phyloP scores from a whole-genome alignment of 805 yeast species.

The Martiniozyma abietophila region DNA sequence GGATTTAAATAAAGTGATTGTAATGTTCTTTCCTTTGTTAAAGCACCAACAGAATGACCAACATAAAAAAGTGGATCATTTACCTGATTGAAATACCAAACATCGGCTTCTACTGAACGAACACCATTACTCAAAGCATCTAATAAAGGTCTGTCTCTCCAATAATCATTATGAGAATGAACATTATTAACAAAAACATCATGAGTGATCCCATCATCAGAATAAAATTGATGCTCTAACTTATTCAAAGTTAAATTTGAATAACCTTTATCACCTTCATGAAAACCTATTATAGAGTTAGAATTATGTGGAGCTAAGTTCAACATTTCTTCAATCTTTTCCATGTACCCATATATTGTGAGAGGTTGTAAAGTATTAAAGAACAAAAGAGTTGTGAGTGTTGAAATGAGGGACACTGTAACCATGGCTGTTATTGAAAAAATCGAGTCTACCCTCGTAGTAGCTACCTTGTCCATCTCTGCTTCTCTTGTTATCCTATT shows the following conservation, averaged over 20 bases:
- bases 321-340: not conserved
- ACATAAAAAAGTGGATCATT: constrained; percentile 37
- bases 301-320: constrained; percentile 1
- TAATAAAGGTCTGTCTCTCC: constrained; percentile 39
- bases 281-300: too few relatives aligned
- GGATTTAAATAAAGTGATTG: constrained; percentile 44
- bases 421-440: constrained; percentile 3
- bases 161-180: constrained; percentile 53
- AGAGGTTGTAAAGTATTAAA: constrained; percentile 5
- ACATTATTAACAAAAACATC: constrained; percentile 23
- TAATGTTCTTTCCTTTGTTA: constrained; percentile 39
- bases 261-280: constrained; percentile 1
- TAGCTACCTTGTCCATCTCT: not conserved
- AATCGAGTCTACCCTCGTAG: not conserved
- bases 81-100: constrained; percentile 34
- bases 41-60: constrained; percentile 47
- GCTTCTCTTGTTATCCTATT: too few relatives aligned
- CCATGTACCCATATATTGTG: not conserved
- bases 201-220: constrained; percentile 16
- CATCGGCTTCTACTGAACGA: constrained; percentile 45
- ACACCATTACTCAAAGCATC: constrained; percentile 41
- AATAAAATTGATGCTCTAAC: constrained; percentile 6
- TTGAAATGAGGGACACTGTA: constrained; percentile 4
- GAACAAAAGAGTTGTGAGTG: constrained; percentile 3
- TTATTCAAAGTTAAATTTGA: constrained; percentile 1